Conservation (phyloP, 2,329 filamentous ascomycete genomes). For the Macroventuria anomochaeta region DNA sequence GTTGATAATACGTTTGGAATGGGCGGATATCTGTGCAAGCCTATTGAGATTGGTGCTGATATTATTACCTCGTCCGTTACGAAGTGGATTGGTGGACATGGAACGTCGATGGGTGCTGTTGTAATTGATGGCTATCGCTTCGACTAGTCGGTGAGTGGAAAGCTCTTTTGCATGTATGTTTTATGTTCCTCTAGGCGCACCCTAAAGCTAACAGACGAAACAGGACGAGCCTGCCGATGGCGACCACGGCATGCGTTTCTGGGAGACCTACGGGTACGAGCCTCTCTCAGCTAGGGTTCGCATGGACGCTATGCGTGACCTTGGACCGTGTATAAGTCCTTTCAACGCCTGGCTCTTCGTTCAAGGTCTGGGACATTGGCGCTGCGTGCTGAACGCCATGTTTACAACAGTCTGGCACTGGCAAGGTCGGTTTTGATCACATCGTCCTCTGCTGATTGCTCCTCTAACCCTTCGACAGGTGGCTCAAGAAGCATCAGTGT, state of each 20-base stretch:
- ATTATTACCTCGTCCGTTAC: slow-evolving; percentile 36
- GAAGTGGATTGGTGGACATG: slow-evolving; percentile 44
- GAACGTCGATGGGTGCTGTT: slow-evolving; percentile 37
- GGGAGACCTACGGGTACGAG: slow-evolving; percentile 31
- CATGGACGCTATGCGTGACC: slow-evolving; percentile 36
- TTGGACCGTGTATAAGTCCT: slow-evolving; percentile 30
- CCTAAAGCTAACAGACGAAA: neutral
- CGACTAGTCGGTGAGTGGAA: slow-evolving; percentile 29
- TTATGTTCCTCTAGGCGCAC: neutral
- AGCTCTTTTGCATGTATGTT: slow-evolving; percentile 29
- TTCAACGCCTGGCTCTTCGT: slow-evolving; percentile 34
- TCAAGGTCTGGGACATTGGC: slow-evolving; percentile 30
- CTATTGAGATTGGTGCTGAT: slow-evolving; percentile 32
- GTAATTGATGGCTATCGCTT: slow-evolving; percentile 37
- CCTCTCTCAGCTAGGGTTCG: slow-evolving; percentile 28
- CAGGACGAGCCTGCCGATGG: slow-evolving; percentile 28
- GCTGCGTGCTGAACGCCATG: slow-evolving; percentile 31
- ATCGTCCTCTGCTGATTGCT: no score
- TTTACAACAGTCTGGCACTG: slow-evolving; percentile 29
- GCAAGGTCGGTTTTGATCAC: slow-evolving; percentile 6
- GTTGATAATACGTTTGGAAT: slow-evolving; percentile 38
- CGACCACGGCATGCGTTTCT: slow-evolving; percentile 34
- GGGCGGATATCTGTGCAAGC: slow-evolving; percentile 32
- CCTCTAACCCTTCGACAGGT: slow-evolving; percentile 2
- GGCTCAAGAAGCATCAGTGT: slow-evolving; percentile 29